Evolutionary conservation across 148 eudicot species (phyloP).

Genomic region (Fagopyrum tataricum): DNA sequence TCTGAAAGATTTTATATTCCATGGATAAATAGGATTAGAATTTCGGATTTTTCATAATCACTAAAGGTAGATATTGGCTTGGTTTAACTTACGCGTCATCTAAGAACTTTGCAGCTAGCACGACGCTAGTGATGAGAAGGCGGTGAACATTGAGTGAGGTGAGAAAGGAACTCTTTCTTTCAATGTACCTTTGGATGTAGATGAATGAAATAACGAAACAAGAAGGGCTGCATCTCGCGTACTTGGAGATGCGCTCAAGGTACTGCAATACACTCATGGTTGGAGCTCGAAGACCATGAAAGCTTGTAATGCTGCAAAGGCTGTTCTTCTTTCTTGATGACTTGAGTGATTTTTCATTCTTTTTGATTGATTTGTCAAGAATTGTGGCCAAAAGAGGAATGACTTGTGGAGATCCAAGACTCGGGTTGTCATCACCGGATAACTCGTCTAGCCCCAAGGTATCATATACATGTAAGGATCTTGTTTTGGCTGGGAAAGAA

Average conservation of each 20-base stretch:
- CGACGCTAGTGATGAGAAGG: slow-evolving; percentile 36
- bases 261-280: slow-evolving; percentile 32
- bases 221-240: slow-evolving; percentile 42
- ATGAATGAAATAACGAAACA: slow-evolving; percentile 44
- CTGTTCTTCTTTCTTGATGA: slow-evolving; percentile 20
- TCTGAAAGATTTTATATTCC: too few relatives aligned
- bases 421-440: slow-evolving; percentile 13
- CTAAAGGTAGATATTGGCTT: too few relatives aligned
- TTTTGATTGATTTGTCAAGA: slow-evolving; percentile 30
- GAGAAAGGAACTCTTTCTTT: slow-evolving; percentile 15
- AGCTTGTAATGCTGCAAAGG: slow-evolving; percentile 24
- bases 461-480: slow-evolving; percentile 14
- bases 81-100: slow-evolving; percentile 39
- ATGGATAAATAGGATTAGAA: too few relatives aligned
- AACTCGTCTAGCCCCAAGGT: slow-evolving; percentile 24
- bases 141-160: slow-evolving; percentile 45
- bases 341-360: slow-evolving; percentile 30
- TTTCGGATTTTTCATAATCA: too few relatives aligned
- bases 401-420: slow-evolving; percentile 22
- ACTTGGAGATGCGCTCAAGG: slow-evolving; percentile 36
- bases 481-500: slow-evolving; percentile 13
- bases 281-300: slow-evolving; percentile 45
- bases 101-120: slow-evolving; percentile 41
- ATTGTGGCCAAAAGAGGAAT: slow-evolving; percentile 27
- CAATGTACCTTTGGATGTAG: slow-evolving; percentile 30